Evolutionary conservation across 345 rosid species (phyloP).

Genomic region (Eucalyptus marginata): DNA sequence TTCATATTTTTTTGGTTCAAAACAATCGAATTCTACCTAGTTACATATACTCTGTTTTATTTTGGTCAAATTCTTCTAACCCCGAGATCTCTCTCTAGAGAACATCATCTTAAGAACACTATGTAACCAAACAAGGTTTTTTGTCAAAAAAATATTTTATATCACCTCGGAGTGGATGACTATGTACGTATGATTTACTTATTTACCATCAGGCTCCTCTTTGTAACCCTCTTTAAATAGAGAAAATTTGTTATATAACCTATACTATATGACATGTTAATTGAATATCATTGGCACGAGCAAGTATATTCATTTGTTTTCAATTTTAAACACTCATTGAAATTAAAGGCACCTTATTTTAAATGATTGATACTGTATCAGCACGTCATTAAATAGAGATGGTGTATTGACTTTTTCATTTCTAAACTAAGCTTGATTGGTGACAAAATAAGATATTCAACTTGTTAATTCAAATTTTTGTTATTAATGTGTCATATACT

Average conservation of each 20-base stretch:
- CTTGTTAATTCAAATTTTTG: background rate
- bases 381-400: background rate
- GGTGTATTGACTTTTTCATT: background rate
- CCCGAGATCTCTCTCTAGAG: background rate
- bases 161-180: background rate
- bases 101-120: background rate
- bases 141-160: background rate
- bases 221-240: background rate
- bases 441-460: background rate
- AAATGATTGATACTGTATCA: background rate
- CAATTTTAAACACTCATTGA: background rate
- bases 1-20: background rate
- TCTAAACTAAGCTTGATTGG: background rate
- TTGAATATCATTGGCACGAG: background rate
- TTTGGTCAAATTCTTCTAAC: background rate
- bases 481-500: background rate
- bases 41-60: background rate
- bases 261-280: background rate
- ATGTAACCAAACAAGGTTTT: background rate
- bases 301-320: background rate
- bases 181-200: background rate
- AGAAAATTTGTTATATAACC: background rate
- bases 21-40: background rate
- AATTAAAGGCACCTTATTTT: background rate
- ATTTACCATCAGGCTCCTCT: background rate